A percentile compares a stretch with the other conserved stretches of the same genome.
Conservation (phyloP, 1,284 basidiomycete genomes). For the Mycosarcoma mackinlayi region DNA sequence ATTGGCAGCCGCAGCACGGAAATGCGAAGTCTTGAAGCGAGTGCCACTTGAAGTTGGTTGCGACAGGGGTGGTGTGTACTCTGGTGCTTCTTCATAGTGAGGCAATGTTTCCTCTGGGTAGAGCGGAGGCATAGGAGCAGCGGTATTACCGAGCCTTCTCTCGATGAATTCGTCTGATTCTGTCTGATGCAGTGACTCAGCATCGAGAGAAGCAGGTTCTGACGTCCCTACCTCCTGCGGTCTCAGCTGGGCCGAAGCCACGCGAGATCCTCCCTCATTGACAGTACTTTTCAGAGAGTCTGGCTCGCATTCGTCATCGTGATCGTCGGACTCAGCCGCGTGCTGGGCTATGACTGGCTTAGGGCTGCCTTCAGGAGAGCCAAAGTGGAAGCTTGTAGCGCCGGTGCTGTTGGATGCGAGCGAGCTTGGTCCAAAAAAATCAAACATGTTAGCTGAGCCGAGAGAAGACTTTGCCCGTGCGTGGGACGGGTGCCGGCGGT, state of each 20-base stretch:
- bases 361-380: conserved; percentile 29
- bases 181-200: neutral
- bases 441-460: conserved; percentile 36
- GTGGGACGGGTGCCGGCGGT: conserved; percentile 24
- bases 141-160: neutral
- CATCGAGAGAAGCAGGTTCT: neutral
- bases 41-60: conserved; percentile 11
- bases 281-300: conserved; percentile 18
- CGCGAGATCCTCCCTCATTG: conserved; percentile 6
- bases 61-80: conserved; percentile 35
- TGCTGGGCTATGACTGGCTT: neutral
- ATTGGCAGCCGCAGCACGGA: conserved; percentile 40
- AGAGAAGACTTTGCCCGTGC: conserved; percentile 36
- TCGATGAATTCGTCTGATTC: neutral
- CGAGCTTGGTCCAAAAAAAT: conserved; percentile 51
- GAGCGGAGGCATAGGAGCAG: conserved; percentile 31
- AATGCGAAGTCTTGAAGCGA: conserved; percentile 29
- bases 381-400: conserved; percentile 44
- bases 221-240: neutral
- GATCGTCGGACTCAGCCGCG: neutral
- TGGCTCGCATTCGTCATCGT: neutral
- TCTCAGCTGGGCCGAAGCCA: neutral
- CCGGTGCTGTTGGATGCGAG: conserved; percentile 36
- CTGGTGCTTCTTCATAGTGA: conserved; percentile 40
- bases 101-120: conserved; percentile 36